These are phyloP conservation scores for Aspergillus haitiensis DNA, from an alignment of 495 filamentous ascomycete species.

Conservation along the genomic window DNA sequence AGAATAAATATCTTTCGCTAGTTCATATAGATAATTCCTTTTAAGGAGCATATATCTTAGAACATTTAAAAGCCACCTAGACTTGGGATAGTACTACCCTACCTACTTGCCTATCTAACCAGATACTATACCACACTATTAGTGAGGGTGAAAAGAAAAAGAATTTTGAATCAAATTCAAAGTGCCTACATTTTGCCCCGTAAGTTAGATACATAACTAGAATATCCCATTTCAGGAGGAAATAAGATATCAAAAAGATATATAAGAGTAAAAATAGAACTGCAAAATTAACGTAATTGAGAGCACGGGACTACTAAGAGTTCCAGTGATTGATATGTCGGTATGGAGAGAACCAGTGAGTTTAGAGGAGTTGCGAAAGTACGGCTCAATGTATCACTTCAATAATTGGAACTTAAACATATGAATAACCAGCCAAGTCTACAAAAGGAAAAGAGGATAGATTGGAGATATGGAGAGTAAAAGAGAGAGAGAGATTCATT, in stretches of 20 bases:
- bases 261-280: not conserved
- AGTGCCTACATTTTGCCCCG: conserved; percentile 37
- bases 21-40: no score
- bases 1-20: no score
- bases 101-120: no score
- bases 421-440: not conserved
- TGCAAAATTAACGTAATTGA: not conserved
- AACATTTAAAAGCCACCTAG: no score
- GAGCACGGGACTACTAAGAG: not conserved
- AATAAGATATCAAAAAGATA: not conserved
- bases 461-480: not conserved
- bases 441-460: not conserved
- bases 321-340: not conserved
- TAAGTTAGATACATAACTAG: conserved; percentile 36
- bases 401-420: not conserved
- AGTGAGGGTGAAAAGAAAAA: not conserved
- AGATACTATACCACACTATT: not conserved
- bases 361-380: not conserved
- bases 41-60: no score
- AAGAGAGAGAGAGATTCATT: conserved; percentile 17
- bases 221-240: conserved; percentile 24
- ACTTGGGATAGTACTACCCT: no score
- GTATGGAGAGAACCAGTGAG: not conserved
- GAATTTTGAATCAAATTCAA: conserved; percentile 13
- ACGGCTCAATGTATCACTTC: not conserved